Evolutionary conservation across 2,329 filamentous ascomycete species (phyloP), one percentile per base, ranked within the genome.

Genomic region (Ophiosphaerella narmari): DNA sequence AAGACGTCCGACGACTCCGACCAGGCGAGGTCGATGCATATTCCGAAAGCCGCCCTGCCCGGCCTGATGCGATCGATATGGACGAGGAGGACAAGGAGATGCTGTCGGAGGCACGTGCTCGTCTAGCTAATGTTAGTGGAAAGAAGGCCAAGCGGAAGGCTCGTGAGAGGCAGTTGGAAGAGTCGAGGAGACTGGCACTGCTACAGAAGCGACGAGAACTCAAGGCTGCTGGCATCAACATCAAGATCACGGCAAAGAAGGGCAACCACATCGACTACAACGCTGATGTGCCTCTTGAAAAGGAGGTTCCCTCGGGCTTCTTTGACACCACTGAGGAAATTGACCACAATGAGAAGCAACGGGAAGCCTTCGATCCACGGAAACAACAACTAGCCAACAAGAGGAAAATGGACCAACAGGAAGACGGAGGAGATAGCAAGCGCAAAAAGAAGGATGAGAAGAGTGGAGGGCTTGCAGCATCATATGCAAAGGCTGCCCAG

Each of bases 41-140:
- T 67, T 91, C 94, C 8, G 94, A 99, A 75, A 94, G 89, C 62
- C 9, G 97, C 74, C 94, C 94, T 47, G 94, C 94, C 32, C 84
- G 92, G 52, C 94, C 94, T 34, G 94, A 99, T 74, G 97, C 94
- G 5, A 94, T 99, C 71, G 94, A 99, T 75, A 86, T 99, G 66
- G 94, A 99, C 71, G 94, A 99, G 73, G 94, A 99, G 70, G 94
- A 99, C 75, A 97, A 99, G 79, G 94, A 99, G 76, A 99, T 99
- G 94, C 77, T 99, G 67, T 97, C 92, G 71, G 94, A 99, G 77
- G 94, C 94, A 62, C 90, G 94, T 70, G 94, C 94, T 48, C 91
- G 94, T 77, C 79, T 99, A 58, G 94, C 94, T 57, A 99, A 99
- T 68, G 97, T 94, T 9, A 94, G 97, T 75, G 94, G 94, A 71